These are phyloP conservation scores for Lecanicillium sp. DNA, from an alignment of 2,329 filamentous ascomycete species.

Conservation along the genomic window DNA sequence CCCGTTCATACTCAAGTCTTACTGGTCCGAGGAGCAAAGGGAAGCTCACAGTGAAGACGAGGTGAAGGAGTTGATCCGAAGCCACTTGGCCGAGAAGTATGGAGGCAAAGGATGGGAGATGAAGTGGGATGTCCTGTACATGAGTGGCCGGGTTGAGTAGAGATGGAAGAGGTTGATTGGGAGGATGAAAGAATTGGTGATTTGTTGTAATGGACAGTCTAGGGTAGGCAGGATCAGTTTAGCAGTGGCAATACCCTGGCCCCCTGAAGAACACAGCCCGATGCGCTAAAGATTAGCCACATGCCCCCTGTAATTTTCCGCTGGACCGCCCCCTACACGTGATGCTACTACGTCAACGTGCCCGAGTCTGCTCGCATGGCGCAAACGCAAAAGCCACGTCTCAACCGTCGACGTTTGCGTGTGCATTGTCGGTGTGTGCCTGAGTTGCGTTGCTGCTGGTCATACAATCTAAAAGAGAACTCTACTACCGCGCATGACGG, in stretches of 20 bases:
- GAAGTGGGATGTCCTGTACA: constrained; percentile 26
- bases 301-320: neutral
- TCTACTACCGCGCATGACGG: too few species aligned
- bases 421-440: neutral
- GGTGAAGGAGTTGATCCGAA: constrained; percentile 29
- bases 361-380: neutral
- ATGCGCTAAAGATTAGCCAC: neutral
- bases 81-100: constrained; percentile 36
- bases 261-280: neutral
- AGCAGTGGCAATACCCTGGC: too few species aligned
- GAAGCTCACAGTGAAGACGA: constrained; percentile 33
- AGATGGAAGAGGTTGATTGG: neutral
- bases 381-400: constrained; percentile 2
- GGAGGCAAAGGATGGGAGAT: constrained; percentile 28
- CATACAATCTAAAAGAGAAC: neutral
- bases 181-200: neutral
- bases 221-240: too few species aligned
- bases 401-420: neutral
- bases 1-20: constrained; percentile 29
- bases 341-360: constrained; percentile 7
- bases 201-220: too few species aligned
- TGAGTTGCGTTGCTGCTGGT: neutral
- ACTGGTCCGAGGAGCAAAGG: constrained; percentile 35
- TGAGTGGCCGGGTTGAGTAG: constrained; percentile 17
- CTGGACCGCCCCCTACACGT: constrained; percentile 4